These are phyloP conservation scores for Iberis pinnata DNA, from an alignment of 345 rosid species.

Conservation along the genomic window DNA sequence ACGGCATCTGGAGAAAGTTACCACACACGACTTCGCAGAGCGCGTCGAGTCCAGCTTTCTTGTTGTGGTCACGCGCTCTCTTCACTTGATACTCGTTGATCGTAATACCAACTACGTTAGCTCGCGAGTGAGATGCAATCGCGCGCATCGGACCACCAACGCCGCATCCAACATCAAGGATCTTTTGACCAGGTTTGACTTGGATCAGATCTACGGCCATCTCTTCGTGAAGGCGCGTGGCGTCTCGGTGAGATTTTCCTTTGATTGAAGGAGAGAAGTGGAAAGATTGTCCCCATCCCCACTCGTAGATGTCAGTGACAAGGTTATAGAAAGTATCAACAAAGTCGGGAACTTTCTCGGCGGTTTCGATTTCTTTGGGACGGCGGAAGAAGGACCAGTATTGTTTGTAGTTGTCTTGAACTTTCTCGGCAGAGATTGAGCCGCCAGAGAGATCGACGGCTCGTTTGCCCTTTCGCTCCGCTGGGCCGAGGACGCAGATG, in stretches of 20 bases:
- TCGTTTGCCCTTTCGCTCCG: constrained; percentile 74
- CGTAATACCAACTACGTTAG: constrained; percentile 83
- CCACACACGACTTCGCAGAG: constrained; percentile 87
- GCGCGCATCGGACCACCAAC: constrained; percentile 99
- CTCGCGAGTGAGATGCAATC: constrained; percentile 83
- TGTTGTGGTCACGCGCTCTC: constrained; percentile 83
- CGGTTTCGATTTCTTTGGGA: constrained; percentile 84
- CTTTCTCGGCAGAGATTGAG: constrained; percentile 85
- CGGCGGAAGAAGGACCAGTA: constrained; percentile 93
- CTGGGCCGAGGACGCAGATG: constrained; percentile 79
- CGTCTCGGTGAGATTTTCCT: constrained; percentile 75
- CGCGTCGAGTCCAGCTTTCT: constrained; percentile 74
- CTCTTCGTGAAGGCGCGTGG: constrained; percentile 89
- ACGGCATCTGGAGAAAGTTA: constrained; percentile 91
- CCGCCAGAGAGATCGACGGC: constrained; percentile 85
- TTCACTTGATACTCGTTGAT: constrained; percentile 93
- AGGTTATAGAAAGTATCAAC: constrained; percentile 95
- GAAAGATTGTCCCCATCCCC: constrained; percentile 99
- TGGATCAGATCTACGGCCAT: constrained; percentile 78
- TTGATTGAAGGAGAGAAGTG: constrained; percentile 82
- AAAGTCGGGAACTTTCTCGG: constrained; percentile 85
- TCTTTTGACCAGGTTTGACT: constrained; percentile 46
- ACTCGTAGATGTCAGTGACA: constrained; percentile 97
- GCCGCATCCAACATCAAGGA: constrained; percentile 94
- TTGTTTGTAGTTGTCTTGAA: constrained; percentile 69